Evolutionary conservation across 2,329 filamentous ascomycete genomes (phyloP), one percentile per base, ranked within the genome.

Genomic region (Chaetothyriales sp.): DNA sequence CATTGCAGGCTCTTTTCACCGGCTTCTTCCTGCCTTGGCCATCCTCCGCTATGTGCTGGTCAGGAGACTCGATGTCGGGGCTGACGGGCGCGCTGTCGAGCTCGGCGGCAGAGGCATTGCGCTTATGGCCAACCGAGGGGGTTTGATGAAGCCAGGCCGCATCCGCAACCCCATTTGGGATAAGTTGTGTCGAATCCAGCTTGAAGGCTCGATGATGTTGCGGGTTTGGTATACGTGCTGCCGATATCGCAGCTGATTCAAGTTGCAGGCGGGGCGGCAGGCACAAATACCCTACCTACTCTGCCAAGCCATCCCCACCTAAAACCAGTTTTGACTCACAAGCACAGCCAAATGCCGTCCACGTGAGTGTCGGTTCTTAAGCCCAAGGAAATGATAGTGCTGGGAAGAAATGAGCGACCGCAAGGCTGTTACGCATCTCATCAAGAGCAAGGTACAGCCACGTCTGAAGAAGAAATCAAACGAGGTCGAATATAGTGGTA

Each of bases 1-100:
- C 80, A 64, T 83, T 83, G 65, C 81, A 84, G 18, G 81, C 81
- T 61, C 81, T 72, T 68, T 83, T 81, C 56, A 74, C 70, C 2
- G 73, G 72, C 68, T 53, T 72, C 70, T 56, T 72, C 70, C 44
- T 67, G 65, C 46, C 56, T 59, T 29, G 69, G 45, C 64, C 65
- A 43, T 73, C 73, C 25, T 72, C 70, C 51, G 63, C 64, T 58
- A 70, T 71, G 46, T 73, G 69, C 19, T 51, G 44, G 25, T 62
- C 59, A 7, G 54, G 55, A 46, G 59, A 61, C 47, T 60, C 60
- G 20, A 68, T 62, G 59, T 71, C 74, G 18, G 45, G 45, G 44
- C 43, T 54, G 33, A 67, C 69, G 8, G 71, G 70, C 18, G 71
- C 73, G 58, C 69, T 73, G 51, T 73, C 70, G 46, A 73, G 63